Conservation (phyloP, 148 eudicot genomes). For the Gaultheria prostrata region DNA sequence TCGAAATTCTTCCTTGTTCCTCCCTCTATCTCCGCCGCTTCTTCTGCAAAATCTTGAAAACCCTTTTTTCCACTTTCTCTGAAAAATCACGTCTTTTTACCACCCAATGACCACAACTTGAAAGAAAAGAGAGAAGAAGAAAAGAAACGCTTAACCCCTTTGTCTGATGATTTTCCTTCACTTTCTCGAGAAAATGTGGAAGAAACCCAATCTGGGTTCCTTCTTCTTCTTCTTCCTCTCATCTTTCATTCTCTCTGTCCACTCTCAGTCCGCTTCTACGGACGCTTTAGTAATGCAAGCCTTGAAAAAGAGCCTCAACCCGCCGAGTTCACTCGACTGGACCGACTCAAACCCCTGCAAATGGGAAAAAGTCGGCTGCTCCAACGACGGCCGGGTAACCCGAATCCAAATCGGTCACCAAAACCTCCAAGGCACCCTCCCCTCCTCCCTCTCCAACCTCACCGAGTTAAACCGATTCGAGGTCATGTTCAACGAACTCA, state of each 20-base stretch:
- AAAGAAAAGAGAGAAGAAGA: not conserved
- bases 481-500: constrained; percentile 40
- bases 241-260: not conserved
- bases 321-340: constrained; percentile 54
- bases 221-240: constrained; percentile 12
- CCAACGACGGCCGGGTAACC: constrained; percentile 37
- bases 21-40: constrained; percentile 24
- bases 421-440: constrained; percentile 46
- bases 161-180: not conserved
- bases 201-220: constrained; percentile 3
- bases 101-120: not conserved
- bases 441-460: constrained; percentile 40
- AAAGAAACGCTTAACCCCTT: not conserved
- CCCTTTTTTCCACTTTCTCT: not conserved
- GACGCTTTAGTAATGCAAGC: constrained; percentile 61
- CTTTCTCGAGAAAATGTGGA: constrained; percentile 18
- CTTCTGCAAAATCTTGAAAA: not conserved
- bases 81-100: not conserved
- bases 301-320: constrained; percentile 39
- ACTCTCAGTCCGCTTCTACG: constrained; percentile 27
- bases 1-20: not conserved
- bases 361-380: constrained; percentile 48
- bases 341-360: constrained; percentile 54
- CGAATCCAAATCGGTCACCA: constrained; percentile 55
- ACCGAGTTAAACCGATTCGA: constrained; percentile 53